Evolutionary conservation across 2,329 filamentous ascomycete species (phyloP).

Genomic region (Eutypella sp.): DNA sequence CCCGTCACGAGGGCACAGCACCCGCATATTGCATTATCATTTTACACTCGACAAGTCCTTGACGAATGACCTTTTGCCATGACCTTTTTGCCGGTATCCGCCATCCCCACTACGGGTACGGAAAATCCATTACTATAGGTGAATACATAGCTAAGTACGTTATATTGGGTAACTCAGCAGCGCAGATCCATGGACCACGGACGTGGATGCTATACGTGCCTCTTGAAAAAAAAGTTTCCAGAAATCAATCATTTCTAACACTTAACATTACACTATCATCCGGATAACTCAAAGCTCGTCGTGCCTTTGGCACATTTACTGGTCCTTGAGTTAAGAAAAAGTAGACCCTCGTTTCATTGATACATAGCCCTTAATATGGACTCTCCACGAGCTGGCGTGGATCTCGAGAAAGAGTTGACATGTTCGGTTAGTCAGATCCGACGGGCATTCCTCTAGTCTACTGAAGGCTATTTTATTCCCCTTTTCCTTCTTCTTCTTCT

Average conservation of each 20-base stretch:
- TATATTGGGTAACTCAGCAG: no score
- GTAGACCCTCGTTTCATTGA: not conserved
- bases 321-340: no score
- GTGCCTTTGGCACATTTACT: no score
- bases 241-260: no score
- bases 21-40: not conserved
- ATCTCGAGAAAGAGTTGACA: constrained; percentile 89
- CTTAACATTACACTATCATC: no score
- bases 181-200: no score
- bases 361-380: constrained; percentile 42
- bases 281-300: no score
- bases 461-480: constrained; percentile 4
- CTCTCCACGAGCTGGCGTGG: constrained; percentile 48
- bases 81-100: not conserved
- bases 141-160: no score
- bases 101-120: not conserved
- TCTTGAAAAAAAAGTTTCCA: no score
- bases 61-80: not conserved
- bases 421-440: constrained; percentile 93
- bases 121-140: no score
- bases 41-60: not conserved
- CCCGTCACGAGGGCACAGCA: not conserved
- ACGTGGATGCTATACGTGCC: no score
- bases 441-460: constrained; percentile 10
- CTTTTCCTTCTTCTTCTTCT: no score